phyloP scores from a whole-genome alignment of 75 land plant species.

The Adiantum capillusveneris region DNA sequence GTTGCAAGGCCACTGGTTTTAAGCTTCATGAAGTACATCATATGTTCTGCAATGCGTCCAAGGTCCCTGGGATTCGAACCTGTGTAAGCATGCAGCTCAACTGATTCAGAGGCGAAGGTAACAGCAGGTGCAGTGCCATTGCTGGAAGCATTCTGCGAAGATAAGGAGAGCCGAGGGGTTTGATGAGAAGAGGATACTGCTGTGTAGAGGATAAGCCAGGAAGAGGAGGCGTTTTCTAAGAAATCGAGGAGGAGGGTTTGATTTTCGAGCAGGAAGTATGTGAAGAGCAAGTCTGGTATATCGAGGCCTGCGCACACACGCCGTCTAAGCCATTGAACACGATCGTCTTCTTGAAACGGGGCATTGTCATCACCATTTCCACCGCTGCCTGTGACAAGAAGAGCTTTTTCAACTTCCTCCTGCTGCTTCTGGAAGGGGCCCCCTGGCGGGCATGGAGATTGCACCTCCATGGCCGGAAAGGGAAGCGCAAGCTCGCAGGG shows the following conservation, averaged over 20 bases:
- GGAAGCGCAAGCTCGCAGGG: too few species aligned
- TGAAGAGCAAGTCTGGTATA: not conserved
- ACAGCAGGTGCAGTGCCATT: not conserved
- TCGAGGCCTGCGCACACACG: conserved; percentile 7
- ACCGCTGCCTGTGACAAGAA: too few species aligned
- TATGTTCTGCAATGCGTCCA: conserved; percentile 2
- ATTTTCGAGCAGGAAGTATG: not conserved
- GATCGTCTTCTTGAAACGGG: not conserved
- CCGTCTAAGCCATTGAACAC: conserved; percentile 4
- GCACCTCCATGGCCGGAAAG: too few species aligned
- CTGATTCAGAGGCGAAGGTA: not conserved
- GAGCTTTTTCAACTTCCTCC: too few species aligned
- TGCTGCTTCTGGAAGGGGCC: too few species aligned
- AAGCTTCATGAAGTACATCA: conserved; percentile 23
- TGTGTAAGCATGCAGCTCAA: conserved; percentile 11
- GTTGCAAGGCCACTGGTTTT: not conserved
- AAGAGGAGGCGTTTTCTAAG: not conserved
- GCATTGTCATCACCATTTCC: too few species aligned
- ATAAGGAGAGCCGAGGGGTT: not conserved
- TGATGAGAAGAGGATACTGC: not conserved
- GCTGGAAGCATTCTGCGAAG: not conserved
- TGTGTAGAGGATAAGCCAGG: not conserved
- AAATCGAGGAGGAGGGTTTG: not conserved
- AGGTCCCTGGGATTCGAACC: conserved; percentile 1
- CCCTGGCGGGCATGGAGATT: too few species aligned